phyloP scores from a whole-genome alignment of 371 early-diverging fungal species.

The Mucor mucedo region DNA sequence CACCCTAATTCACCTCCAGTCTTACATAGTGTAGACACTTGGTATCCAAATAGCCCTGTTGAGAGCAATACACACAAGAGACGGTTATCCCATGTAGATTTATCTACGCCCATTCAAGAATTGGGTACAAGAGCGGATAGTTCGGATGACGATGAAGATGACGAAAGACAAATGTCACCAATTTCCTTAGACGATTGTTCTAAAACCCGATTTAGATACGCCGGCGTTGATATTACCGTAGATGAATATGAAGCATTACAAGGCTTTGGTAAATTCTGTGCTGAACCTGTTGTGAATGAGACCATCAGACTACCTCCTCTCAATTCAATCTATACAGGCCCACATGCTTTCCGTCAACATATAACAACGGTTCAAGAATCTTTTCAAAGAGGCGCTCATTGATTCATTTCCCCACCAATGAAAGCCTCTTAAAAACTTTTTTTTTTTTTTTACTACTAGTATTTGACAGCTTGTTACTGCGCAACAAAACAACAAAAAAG shows the following conservation, averaged over 20 bases:
- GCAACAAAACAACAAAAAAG: too few species aligned
- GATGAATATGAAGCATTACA: constrained; percentile 55
- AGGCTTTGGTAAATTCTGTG: constrained; percentile 42
- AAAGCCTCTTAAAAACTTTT: too few species aligned
- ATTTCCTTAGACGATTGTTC: background rate
- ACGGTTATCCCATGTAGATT: constrained; percentile 18
- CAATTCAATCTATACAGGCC: constrained; percentile 7
- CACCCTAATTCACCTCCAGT: background rate
- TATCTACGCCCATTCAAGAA: constrained; percentile 27
- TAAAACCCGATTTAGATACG: constrained; percentile 4
- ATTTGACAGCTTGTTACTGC: too few species aligned
- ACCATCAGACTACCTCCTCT: constrained; percentile 21
- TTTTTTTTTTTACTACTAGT: too few species aligned
- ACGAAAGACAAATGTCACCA: constrained; percentile 2
- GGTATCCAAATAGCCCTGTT: constrained; percentile 3
- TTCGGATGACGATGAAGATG: constrained; percentile 9
- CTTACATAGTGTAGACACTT: background rate
- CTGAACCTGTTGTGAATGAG: constrained; percentile 67
- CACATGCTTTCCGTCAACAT: constrained; percentile 29
- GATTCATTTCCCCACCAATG: background rate
- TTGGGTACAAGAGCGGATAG: constrained; percentile 4
- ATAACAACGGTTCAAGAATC: constrained; percentile 22
- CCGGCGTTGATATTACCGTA: constrained; percentile 31
- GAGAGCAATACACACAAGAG: constrained; percentile 3
- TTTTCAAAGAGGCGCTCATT: constrained; percentile 18